phyloP scores from a whole-genome alignment of 139 green algal species.

The Chlamydomonas incerta region DNA sequence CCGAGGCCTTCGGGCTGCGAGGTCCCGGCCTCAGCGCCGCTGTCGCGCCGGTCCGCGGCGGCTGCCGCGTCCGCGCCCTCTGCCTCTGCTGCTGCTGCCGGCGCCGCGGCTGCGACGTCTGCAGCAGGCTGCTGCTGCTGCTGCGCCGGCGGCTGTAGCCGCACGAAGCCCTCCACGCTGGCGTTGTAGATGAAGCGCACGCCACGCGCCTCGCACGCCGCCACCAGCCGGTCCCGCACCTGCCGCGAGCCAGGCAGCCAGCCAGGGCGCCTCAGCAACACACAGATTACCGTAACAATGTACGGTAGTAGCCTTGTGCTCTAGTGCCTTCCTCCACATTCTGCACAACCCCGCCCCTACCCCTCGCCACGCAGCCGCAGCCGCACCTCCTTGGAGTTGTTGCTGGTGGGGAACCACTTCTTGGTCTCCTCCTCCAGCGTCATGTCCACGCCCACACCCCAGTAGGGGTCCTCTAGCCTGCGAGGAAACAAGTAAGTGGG shows the following conservation, averaged over 20 bases:
- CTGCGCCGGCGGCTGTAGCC: background rate
- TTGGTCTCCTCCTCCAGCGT: conserved; percentile 73
- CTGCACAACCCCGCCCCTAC: no score
- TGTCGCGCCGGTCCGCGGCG: background rate
- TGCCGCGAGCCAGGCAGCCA: conserved; percentile 35
- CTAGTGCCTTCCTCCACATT: no score
- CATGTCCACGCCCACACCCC: conserved; percentile 77
- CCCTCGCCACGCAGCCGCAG: background rate
- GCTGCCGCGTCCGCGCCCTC: background rate
- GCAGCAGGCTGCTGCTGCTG: background rate
- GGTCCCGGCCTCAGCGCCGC: background rate
- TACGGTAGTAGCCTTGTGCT: no score
- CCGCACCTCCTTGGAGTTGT: conserved; percentile 77
- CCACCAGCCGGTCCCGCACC: conserved; percentile 78
- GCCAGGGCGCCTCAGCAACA: no score
- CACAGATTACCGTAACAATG: no score
- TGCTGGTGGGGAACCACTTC: conserved; percentile 89
- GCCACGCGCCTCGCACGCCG: conserved; percentile 62
- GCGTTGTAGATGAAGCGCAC: conserved; percentile 56
- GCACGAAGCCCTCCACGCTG: conserved; percentile 57
- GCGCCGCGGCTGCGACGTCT: background rate
- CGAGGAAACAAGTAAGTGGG: no score
- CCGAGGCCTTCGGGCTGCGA: background rate
- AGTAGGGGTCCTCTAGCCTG: conserved; percentile 64
- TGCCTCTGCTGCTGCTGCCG: background rate